Conservation (phyloP, 768 basidiomycete genomes). For the Lentinus tigrinus region DNA sequence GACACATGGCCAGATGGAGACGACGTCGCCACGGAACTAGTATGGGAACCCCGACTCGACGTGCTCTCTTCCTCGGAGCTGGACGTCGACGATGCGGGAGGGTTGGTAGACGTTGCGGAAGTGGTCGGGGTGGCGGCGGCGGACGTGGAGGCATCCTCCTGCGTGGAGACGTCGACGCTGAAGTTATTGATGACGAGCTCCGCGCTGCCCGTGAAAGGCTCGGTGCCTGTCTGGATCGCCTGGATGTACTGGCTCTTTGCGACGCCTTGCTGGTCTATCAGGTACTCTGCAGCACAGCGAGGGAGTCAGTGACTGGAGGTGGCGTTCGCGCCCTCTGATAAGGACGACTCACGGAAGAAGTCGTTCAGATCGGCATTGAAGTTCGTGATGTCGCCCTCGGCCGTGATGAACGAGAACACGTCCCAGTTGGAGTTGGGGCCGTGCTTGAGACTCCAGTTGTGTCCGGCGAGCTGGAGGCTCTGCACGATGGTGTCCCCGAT, state of each 20-base stretch:
- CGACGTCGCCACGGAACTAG: too few species aligned
- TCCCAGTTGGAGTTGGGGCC: slow-evolving; percentile 59
- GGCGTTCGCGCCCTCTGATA: too few species aligned
- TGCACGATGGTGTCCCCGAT: slow-evolving; percentile 50
- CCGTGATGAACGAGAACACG: slow-evolving; percentile 54
- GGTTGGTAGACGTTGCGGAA: too few species aligned
- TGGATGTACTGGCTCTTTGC: slow-evolving; percentile 51
- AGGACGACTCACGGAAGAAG: slow-evolving; percentile 47
- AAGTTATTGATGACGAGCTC: slow-evolving; percentile 41
- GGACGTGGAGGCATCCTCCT: not conserved
- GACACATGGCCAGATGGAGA: too few species aligned
- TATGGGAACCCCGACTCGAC: too few species aligned
- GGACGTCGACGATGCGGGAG: too few species aligned
- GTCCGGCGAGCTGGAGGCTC: slow-evolving; percentile 42
- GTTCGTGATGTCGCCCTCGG: slow-evolving; percentile 44
- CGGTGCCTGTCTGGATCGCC: slow-evolving; percentile 53
- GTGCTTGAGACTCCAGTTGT: slow-evolving; percentile 56
- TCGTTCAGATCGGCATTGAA: slow-evolving; percentile 52
- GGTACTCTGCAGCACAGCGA: slow-evolving; percentile 37
- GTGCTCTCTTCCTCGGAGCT: too few species aligned
- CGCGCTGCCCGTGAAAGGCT: slow-evolving; percentile 52
- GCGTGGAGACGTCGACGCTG: slow-evolving; percentile 36
- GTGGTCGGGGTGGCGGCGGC: not conserved
- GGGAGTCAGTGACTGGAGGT: not conserved
- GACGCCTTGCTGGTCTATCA: slow-evolving; percentile 46